Conservation (phyloP, 2,329 filamentous ascomycete genomes). For the Ceratocystis harringtonii region DNA sequence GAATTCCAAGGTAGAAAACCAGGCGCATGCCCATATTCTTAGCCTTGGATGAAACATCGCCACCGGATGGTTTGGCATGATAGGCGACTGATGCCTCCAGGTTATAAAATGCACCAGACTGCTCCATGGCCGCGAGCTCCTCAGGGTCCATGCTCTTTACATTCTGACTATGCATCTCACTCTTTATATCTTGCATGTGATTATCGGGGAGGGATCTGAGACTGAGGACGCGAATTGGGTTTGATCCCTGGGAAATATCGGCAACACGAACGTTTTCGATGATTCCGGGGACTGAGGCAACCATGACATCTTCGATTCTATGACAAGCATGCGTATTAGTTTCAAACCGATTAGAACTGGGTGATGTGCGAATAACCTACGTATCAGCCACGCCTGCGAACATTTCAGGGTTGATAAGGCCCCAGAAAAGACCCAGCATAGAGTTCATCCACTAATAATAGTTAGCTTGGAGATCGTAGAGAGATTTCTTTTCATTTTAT, state of each 20-base stretch:
- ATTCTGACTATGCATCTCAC: conserved; percentile 64
- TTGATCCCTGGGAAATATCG: conserved; percentile 86
- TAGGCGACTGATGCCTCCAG: conserved; percentile 83
- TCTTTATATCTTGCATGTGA: conserved; percentile 67
- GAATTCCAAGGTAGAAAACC: conserved; percentile 83
- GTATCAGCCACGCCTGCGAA: conserved; percentile 86
- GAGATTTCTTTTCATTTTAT: too few species aligned
- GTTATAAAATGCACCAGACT: conserved; percentile 86
- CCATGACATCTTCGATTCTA: conserved; percentile 66
- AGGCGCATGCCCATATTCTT: conserved; percentile 96
- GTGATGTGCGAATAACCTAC: conserved; percentile 20
- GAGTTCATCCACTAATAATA: conserved; percentile 67
- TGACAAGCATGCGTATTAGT: background rate
- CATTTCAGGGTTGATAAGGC: conserved; percentile 88
- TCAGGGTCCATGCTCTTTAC: conserved; percentile 70
- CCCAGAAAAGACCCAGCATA: conserved; percentile 70
- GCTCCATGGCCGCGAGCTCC: conserved; percentile 75
- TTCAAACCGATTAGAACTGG: background rate
- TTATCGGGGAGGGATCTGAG: conserved; percentile 65
- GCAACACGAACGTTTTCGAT: conserved; percentile 92
- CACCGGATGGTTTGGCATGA: conserved; percentile 62
- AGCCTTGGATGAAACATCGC: conserved; percentile 62
- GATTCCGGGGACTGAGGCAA: conserved; percentile 76
- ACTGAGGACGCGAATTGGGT: conserved; percentile 76
- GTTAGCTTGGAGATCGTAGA: background rate